phyloP scores from a whole-genome alignment of 1,284 basidiomycete species.

The Puccinia coronata region DNA sequence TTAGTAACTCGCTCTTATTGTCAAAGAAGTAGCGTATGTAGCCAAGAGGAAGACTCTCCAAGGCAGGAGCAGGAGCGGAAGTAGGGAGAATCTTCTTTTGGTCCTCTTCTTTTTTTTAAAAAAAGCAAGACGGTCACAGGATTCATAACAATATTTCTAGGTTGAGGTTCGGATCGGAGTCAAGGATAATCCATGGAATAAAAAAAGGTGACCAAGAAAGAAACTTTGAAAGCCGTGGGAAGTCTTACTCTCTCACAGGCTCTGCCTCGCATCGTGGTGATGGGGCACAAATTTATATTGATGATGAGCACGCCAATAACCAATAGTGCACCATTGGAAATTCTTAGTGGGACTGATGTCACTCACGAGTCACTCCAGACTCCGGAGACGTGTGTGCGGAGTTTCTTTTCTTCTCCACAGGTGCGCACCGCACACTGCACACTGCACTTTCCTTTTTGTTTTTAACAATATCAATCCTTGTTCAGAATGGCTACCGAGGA shows the following conservation, averaged over 20 bases:
- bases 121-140: not conserved
- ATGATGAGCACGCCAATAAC: conserved; percentile 18
- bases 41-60: not conserved
- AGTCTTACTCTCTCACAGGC: conserved; percentile 7
- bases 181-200: conserved; percentile 9
- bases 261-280: not conserved
- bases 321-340: conserved; percentile 15
- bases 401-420: no score
- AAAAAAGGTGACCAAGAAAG: conserved; percentile 9
- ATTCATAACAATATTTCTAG: not conserved
- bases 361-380: no score
- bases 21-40: not conserved
- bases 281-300: conserved; percentile 13
- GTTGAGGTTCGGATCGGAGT: conserved; percentile 5
- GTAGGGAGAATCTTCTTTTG: not conserved
- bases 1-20: not conserved
- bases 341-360: no score
- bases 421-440: no score
- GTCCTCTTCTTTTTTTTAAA: not conserved
- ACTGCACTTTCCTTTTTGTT: no score
- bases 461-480: no score
- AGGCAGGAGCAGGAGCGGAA: not conserved
- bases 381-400: no score
- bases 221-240: conserved; percentile 29
- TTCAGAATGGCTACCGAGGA: no score